These are phyloP conservation scores for Globisporangium acanthophoron DNA, from an alignment of 352 stramenopile species.

Conservation along the genomic window DNA sequence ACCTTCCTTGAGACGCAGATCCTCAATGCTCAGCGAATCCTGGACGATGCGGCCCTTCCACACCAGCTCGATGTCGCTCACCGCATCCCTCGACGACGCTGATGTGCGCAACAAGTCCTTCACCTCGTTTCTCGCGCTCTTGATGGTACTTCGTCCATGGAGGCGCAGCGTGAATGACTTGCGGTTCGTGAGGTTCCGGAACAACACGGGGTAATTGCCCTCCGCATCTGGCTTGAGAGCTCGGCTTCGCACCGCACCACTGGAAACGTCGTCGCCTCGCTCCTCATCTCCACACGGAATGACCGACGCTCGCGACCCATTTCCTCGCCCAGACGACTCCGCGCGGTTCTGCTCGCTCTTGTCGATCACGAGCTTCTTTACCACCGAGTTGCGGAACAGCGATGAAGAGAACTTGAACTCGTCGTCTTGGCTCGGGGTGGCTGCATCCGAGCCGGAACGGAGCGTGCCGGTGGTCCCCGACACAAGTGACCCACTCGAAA, in stretches of 20 bases:
- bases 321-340: conserved; percentile 5
- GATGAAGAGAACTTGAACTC: conserved; percentile 66
- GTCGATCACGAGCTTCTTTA: conserved; percentile 60
- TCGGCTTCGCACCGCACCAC: conserved; percentile 16
- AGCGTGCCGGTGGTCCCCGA: conserved; percentile 12
- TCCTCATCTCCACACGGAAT: conserved; percentile 55
- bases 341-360: conserved; percentile 27
- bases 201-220: conserved; percentile 50
- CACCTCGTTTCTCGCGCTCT: conserved; percentile 50
- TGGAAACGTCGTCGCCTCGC: conserved; percentile 17
- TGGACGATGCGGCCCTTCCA: conserved; percentile 56
- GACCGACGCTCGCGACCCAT: conserved; percentile 39
- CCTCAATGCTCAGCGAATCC: conserved; percentile 33
- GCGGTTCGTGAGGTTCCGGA: conserved; percentile 65
- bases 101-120: conserved; percentile 49
- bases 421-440: conserved; percentile 27
- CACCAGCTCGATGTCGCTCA: conserved; percentile 58
- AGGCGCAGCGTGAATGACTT: conserved; percentile 62
- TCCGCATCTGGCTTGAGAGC: conserved; percentile 44
- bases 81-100: conserved; percentile 22
- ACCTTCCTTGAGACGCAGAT: conserved; percentile 54
- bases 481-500: conserved; percentile 20
- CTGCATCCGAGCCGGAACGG: conserved; percentile 15
- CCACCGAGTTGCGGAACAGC: conserved; percentile 44
- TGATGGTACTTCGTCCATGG: conserved; percentile 41